Percentiles rank a stretch among this genome's conserved stretches.
phyloP scores from a whole-genome alignment of 2,329 filamentous ascomycete species.

The Colletotrichum salicis region DNA sequence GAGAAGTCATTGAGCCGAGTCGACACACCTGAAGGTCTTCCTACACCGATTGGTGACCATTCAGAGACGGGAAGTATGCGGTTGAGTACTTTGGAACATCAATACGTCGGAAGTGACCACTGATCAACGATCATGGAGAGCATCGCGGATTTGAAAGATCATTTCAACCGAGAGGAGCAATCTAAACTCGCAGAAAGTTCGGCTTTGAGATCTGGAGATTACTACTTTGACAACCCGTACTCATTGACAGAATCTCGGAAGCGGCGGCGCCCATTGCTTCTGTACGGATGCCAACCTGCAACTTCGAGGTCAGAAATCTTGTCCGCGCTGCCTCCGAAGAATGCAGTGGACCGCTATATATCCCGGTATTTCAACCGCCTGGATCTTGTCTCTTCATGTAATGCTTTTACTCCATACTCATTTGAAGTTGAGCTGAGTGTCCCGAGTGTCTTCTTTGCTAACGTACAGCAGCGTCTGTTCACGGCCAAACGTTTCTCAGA shows the following conservation, averaged over 20 bases:
- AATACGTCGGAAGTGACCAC: constrained; percentile 50
- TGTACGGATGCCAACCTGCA: constrained; percentile 5
- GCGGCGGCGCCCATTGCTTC: constrained; percentile 2
- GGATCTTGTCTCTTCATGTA: constrained; percentile 38
- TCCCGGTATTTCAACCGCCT: constrained; percentile 50
- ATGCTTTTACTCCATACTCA: not conserved
- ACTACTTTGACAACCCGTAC: accelerated
- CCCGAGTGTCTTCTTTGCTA: not conserved
- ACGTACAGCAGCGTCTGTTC: constrained; percentile 41
- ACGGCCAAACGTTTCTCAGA: constrained; percentile 42
- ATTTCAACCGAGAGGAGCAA: constrained; percentile 43
- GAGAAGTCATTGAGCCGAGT: not conserved
- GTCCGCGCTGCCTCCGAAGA: constrained; percentile 45
- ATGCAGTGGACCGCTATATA: constrained; percentile 46
- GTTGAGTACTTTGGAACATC: constrained; percentile 37
- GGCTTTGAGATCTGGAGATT: accelerated
- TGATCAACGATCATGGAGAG: constrained; percentile 54
- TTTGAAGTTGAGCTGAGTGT: too few species aligned
- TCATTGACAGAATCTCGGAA: too few species aligned
- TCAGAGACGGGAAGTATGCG: constrained; percentile 47
- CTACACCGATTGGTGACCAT: not conserved
- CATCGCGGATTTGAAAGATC: constrained; percentile 52
- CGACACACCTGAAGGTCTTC: not conserved
- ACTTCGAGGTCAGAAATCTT: constrained; percentile 44
- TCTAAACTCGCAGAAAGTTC: not conserved